Evolutionary conservation across 2,329 filamentous ascomycete genomes (phyloP).

Genomic region (Hymenoscyphus salicellus): DNA sequence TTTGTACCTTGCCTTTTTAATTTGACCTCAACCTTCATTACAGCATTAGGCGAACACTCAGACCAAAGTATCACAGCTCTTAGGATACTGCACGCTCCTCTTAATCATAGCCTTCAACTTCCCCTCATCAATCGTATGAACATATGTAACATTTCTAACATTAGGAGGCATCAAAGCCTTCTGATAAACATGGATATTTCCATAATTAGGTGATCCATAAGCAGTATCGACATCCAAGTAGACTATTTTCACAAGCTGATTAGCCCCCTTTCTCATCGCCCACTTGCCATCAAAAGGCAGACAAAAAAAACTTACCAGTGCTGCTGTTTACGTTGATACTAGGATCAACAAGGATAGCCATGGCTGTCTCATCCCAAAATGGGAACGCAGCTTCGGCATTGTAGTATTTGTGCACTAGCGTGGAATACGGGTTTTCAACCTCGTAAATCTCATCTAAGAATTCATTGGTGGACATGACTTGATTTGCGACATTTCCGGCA

Average conservation of each 20-base stretch:
- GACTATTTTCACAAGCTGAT: constrained; percentile 26
- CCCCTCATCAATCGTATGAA: constrained; percentile 39
- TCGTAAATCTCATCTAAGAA: constrained; percentile 41
- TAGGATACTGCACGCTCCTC: constrained; percentile 34
- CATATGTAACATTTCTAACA: constrained; percentile 41
- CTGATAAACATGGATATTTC: constrained; percentile 45
- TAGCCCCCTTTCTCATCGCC: not conserved
- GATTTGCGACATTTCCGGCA: constrained; percentile 47
- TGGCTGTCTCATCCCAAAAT: constrained; percentile 47
- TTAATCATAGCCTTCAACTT: constrained; percentile 40
- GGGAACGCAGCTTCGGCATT: constrained; percentile 38
- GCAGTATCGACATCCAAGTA: constrained; percentile 44
- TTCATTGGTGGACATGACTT: constrained; percentile 41
- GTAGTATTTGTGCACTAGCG: constrained; percentile 40
- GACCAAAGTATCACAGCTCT: constrained; percentile 10
- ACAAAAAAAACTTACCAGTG: constrained; percentile 29
- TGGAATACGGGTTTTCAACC: constrained; percentile 40
- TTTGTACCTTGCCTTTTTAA: too few species aligned
- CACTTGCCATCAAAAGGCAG: not conserved
- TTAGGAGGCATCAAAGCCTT: constrained; percentile 39
- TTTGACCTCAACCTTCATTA: not conserved
- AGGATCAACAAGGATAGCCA: constrained; percentile 41
- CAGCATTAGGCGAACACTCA: not conserved
- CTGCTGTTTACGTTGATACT: constrained; percentile 40
- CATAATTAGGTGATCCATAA: constrained; percentile 42